phyloP scores from a whole-genome alignment of 2,329 filamentous ascomycete species.

The Colletotrichum chlorophyti region DNA sequence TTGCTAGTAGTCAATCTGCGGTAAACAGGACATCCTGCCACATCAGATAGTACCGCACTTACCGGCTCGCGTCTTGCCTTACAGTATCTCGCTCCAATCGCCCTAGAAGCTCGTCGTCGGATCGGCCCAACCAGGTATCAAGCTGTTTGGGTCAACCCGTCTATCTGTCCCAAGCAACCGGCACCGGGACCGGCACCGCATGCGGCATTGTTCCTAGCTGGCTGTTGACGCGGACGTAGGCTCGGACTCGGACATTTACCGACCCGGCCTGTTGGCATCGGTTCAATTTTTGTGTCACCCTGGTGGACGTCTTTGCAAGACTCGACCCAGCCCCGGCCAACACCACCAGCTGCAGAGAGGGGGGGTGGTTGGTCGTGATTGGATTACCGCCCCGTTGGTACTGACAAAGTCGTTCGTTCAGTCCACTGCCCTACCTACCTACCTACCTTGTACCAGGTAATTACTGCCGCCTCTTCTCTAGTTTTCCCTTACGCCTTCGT shows the following conservation, averaged over 20 bases:
- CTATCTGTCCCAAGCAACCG: background rate
- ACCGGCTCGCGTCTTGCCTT: too few species aligned
- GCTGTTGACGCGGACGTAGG: background rate
- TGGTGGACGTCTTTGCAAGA: background rate
- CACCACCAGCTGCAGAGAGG: background rate
- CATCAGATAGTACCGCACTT: too few species aligned
- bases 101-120: background rate
- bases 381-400: slow-evolving; percentile 14
- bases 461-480: background rate
- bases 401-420: background rate
- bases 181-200: background rate
- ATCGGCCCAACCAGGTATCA: background rate
- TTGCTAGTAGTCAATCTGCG: too few species aligned
- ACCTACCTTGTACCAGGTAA: slow-evolving; percentile 10
- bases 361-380: background rate
- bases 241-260: slow-evolving; percentile 5
- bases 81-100: too few species aligned
- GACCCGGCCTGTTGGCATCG: slow-evolving; percentile 13
- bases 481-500: background rate
- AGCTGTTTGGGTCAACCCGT: too few species aligned
- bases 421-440: too few species aligned
- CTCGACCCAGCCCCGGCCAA: background rate
- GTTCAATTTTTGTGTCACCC: slow-evolving; percentile 7
- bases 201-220: slow-evolving; percentile 4
- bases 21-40: background rate